Conservation (phyloP, 768 basidiomycete species). For the Amyloporia xantha region DNA sequence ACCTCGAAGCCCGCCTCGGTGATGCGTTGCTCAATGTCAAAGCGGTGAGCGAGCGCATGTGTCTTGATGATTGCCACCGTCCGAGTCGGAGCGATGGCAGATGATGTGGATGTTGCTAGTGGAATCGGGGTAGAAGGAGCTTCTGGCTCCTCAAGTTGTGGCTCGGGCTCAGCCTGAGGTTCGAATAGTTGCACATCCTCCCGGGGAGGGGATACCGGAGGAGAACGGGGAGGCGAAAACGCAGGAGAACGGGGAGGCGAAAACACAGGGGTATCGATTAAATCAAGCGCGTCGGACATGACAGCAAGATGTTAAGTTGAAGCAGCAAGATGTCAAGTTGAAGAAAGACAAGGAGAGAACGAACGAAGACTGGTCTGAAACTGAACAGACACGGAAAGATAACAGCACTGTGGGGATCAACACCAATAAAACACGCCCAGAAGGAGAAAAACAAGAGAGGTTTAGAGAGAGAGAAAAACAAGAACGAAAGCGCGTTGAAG, state of each 20-base stretch:
- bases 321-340: not conserved
- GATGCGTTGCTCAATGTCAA: conserved; percentile 77
- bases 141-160: not conserved
- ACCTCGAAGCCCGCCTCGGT: conserved; percentile 82
- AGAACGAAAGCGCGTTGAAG: not conserved
- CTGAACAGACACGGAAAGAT: not conserved
- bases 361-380: not conserved
- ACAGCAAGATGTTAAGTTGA: not conserved
- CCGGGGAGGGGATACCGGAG: not conserved
- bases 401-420: too few relatives aligned
- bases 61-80: conserved; percentile 83
- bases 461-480: not conserved
- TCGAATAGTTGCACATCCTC: not conserved
- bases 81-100: conserved; percentile 32
- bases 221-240: not conserved
- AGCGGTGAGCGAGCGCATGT: conserved; percentile 64
- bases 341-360: not conserved
- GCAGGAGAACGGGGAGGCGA: not conserved
- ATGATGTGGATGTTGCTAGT: not conserved
- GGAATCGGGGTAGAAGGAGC: conserved; percentile 3
- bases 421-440: too few relatives aligned
- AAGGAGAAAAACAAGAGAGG: not conserved
- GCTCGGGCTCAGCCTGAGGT: not conserved
- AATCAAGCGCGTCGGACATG: not conserved
- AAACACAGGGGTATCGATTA: too few relatives aligned